phyloP scores from a whole-genome alignment of 805 yeast genomes.

The Sungouiozyma intestinalis region DNA sequence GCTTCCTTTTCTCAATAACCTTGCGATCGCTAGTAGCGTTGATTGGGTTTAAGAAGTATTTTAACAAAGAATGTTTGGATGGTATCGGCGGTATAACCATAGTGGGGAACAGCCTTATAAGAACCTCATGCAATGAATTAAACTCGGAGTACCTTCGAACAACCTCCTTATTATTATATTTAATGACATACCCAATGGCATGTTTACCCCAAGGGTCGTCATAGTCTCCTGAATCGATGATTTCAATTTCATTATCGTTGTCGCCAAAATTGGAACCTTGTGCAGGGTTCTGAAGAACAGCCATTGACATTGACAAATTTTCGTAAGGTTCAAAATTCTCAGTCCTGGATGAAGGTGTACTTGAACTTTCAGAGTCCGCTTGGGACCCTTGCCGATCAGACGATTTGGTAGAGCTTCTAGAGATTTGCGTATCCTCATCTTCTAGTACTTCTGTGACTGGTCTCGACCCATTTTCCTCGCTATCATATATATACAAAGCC shows the following conservation, averaged over 20 bases:
- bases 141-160: conserved; percentile 89
- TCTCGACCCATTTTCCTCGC: background rate
- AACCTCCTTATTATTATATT: conserved; percentile 46
- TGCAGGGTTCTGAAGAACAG: conserved; percentile 3
- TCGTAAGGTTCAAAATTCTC: conserved; percentile 17
- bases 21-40: conserved; percentile 34
- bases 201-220: conserved; percentile 69
- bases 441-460: background rate
- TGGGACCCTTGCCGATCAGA: background rate
- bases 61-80: conserved; percentile 58
- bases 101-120: conserved; percentile 69
- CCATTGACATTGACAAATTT: conserved; percentile 22
- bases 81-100: conserved; percentile 90
- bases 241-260: conserved; percentile 28
- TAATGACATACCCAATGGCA: conserved; percentile 75
- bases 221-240: conserved; percentile 77
- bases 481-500: conserved; percentile 3
- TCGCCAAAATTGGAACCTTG: background rate
- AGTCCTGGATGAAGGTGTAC: background rate
- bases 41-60: conserved; percentile 34
- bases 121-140: conserved; percentile 64
- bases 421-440: background rate
- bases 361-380: background rate
- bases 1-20: conserved; percentile 56
- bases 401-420: background rate